A percentile compares a stretch with the other conserved stretches of the same genome.
Conservation (phyloP, 2,329 filamentous ascomycete genomes). For the Apiospora kogelbergensis region DNA sequence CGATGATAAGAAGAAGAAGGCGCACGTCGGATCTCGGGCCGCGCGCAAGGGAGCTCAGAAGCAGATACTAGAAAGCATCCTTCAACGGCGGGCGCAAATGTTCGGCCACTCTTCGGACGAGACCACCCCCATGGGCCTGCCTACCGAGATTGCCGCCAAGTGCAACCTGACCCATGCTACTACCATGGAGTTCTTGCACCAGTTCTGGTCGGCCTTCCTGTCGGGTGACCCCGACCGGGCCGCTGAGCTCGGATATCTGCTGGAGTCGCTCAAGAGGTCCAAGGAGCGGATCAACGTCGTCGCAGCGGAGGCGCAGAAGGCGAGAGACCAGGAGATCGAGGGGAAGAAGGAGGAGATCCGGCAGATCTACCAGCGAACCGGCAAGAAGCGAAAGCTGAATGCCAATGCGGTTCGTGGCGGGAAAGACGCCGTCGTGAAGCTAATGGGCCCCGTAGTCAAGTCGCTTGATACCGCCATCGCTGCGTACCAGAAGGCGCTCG, state of each 20-base stretch:
- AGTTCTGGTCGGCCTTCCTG: slow-evolving; percentile 92
- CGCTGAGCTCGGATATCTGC: slow-evolving; percentile 75
- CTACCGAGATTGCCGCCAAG: slow-evolving; percentile 56
- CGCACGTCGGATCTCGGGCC: slow-evolving; percentile 68
- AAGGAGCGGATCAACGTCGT: slow-evolving; percentile 78
- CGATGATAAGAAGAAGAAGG: slow-evolving; percentile 48
- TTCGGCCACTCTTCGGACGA: slow-evolving; percentile 49
- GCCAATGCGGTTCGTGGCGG: slow-evolving; percentile 72
- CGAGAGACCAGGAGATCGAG: slow-evolving; percentile 66
- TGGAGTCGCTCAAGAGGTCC: slow-evolving; percentile 78
- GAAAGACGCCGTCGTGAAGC: slow-evolving; percentile 68
- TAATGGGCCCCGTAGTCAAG: slow-evolving; percentile 73
- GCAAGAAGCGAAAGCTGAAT: slow-evolving; percentile 71
- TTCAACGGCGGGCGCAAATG: slow-evolving; percentile 59
- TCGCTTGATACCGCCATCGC: slow-evolving; percentile 69
- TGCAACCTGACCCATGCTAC: slow-evolving; percentile 80
- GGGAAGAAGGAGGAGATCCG: slow-evolving; percentile 69
- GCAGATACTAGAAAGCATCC: slow-evolving; percentile 66
- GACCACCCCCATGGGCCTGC: slow-evolving; percentile 54
- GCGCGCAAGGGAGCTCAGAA: slow-evolving; percentile 64
- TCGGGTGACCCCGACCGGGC: slow-evolving; percentile 83
- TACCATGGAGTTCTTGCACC: slow-evolving; percentile 91
- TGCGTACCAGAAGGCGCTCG: slow-evolving; percentile 71
- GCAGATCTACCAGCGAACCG: slow-evolving; percentile 69
- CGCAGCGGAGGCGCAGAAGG: slow-evolving; percentile 74